phyloP scores from a whole-genome alignment of 306 rosid species.

The Quillaja saponaria region DNA sequence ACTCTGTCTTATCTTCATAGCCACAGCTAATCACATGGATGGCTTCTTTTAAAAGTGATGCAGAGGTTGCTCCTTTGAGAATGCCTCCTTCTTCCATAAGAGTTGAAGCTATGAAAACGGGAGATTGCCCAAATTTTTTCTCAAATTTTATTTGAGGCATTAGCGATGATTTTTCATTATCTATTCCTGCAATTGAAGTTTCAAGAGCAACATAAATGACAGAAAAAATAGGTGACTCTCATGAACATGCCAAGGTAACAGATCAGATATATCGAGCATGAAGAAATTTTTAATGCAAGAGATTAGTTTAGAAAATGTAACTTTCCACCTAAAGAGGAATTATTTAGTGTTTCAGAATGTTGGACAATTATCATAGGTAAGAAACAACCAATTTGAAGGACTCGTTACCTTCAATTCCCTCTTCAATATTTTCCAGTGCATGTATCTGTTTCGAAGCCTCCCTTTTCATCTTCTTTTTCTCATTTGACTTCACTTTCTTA shows the following conservation, averaged over 20 bases:
- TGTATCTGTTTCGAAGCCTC: conserved; percentile 65
- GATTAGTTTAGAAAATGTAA: not conserved
- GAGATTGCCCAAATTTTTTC: conserved; percentile 82
- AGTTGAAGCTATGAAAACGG: conserved; percentile 70
- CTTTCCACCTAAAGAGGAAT: not conserved
- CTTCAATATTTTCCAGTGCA: conserved; percentile 71
- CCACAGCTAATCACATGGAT: conserved; percentile 94
- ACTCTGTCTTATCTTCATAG: conserved; percentile 91
- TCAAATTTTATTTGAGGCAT: conserved; percentile 78
- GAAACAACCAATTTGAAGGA: conserved; percentile 1
- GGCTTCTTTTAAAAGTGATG: conserved; percentile 90
- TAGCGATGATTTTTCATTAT: conserved; percentile 61
- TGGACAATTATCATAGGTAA: conserved; percentile 10
- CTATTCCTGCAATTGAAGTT: conserved; percentile 59
- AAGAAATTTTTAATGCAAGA: not conserved
- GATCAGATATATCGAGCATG: not conserved
- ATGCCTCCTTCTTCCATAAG: conserved; percentile 81
- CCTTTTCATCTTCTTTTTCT: conserved; percentile 53
- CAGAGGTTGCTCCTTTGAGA: conserved; percentile 61
- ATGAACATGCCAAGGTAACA: not conserved
- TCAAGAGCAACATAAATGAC: conserved; percentile 17
- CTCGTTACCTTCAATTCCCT: conserved; percentile 71
- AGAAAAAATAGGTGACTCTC: not conserved
- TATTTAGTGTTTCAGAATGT: not conserved
- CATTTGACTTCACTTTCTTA: conserved; percentile 50